Base-by-base conservation (phyloP, 108 stramenopile species). In the Nitzschia inconspicua region DNA sequence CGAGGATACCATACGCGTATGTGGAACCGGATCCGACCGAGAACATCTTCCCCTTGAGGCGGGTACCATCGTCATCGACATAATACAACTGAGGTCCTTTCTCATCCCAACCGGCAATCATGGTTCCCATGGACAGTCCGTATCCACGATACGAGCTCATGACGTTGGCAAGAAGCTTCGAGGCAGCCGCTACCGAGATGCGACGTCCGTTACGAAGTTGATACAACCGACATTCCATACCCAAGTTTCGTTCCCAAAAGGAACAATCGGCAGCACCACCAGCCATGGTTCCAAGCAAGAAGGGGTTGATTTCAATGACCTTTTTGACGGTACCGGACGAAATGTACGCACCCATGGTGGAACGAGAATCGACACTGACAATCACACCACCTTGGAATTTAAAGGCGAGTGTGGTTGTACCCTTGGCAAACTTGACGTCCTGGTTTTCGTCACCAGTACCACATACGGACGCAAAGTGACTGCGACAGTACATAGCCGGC, bases 331-430 rank as follows among this genome's bases (percentile, higher is more conserved):
- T 95, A 36, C 88, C 89, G 29, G 88, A 89, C 23, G 94, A 86
- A 69, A 98, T 98, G 95, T 97, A 99, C 23, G 96, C 80, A 2
- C 99, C 99, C 93, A 95, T 96, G 47, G 98, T 98, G 14, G 95
- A 88, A 36, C 98, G 91, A 28, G 97, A 98, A 66, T 99, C 98
- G 60, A 99, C 98, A 48, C 79, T 75, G 46, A 94, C 88, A 56
- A 98, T 92, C 61, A 98, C 93, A 28, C 97, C 95, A 6, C 83
- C 89, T 44, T 96, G 82, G 71, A 98, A 97, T 73, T 98, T 98
- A 83, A 99, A 99, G 4, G 97, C 98, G 11, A 99, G 87, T 26
- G 99, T 99, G 27, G 99, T 99, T 25, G 99, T 99, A 47, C 99
- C 99, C 83, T 99, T 95, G 72, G 86, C 85, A 65, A 95, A 93